These are phyloP conservation scores for Herpetomonas muscarum DNA, from an alignment of 208 protist species.

Conservation along the genomic window DNA sequence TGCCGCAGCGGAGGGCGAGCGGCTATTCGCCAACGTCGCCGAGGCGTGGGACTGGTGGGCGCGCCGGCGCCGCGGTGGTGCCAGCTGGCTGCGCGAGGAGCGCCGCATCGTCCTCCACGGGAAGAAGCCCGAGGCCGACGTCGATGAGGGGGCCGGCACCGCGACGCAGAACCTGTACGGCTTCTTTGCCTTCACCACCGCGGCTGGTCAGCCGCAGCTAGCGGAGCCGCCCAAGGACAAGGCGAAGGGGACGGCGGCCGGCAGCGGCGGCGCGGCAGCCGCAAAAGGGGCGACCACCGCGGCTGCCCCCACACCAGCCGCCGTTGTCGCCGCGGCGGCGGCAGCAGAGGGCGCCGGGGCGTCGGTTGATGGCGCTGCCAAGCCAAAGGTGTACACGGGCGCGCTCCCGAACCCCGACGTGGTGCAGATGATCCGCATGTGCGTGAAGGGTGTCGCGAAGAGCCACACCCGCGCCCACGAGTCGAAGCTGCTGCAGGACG, in stretches of 20 bases:
- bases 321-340: neutral
- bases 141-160: conserved; percentile 2
- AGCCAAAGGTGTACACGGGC: conserved; percentile 42
- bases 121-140: neutral
- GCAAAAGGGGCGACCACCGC: too few relatives aligned
- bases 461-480: conserved; percentile 66
- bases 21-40: conserved; percentile 24
- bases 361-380: conserved; percentile 7
- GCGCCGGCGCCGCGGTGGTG: conserved; percentile 29
- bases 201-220: conserved; percentile 8
- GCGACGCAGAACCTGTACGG: conserved; percentile 23
- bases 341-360: conserved; percentile 1
- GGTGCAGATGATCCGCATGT: conserved; percentile 59
- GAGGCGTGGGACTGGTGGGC: conserved; percentile 80
- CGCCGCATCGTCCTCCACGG: conserved; percentile 14
- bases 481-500: conserved; percentile 63
- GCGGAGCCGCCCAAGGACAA: conserved; percentile 10
- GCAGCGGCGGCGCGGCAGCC: conserved; percentile 7
- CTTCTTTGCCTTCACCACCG: conserved; percentile 26
- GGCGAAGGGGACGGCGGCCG: conserved; percentile 10
- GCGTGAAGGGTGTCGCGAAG: conserved; percentile 53
- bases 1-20: neutral
- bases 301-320: neutral
- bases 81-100: conserved; percentile 76
- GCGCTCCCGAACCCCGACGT: conserved; percentile 58